phyloP scores from a whole-genome alignment of 805 yeast genomes.

The Candida berthetii region DNA sequence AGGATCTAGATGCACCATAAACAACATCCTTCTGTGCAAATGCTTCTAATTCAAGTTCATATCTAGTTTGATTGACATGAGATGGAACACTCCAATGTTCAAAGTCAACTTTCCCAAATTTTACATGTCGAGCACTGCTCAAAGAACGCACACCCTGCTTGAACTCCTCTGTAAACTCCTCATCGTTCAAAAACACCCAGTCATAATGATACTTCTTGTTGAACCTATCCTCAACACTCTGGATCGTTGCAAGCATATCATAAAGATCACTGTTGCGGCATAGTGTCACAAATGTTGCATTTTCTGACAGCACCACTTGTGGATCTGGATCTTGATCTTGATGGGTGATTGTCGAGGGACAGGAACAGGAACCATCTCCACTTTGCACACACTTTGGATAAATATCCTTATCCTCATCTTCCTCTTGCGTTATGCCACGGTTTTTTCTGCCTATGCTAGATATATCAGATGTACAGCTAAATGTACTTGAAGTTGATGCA shows the following conservation, averaged over 20 bases:
- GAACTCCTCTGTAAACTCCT: slow-evolving; percentile 48
- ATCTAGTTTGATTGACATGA: slow-evolving; percentile 37
- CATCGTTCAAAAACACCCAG: slow-evolving; percentile 69
- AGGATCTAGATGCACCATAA: slow-evolving; percentile 61
- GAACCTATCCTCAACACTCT: slow-evolving; percentile 26
- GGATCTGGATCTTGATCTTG: too few species aligned
- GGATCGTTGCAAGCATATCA: slow-evolving; percentile 45
- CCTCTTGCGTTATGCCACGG: too few species aligned
- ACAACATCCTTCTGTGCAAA: slow-evolving; percentile 35
- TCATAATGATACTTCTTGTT: slow-evolving; percentile 89
- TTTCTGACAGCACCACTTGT: slow-evolving; percentile 9
- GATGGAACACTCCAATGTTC: slow-evolving; percentile 62
- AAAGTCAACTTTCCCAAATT: slow-evolving; percentile 48
- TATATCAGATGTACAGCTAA: too few species aligned
- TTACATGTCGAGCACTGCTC: slow-evolving; percentile 50
- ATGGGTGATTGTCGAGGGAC: too few species aligned
- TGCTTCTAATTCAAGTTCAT: background rate
- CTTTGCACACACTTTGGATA: too few species aligned
- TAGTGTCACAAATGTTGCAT: slow-evolving; percentile 43
- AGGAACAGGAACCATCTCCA: too few species aligned
- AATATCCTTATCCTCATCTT: too few species aligned
- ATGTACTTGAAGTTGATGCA: too few species aligned
- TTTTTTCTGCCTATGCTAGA: too few species aligned
- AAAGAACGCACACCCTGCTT: slow-evolving; percentile 31
- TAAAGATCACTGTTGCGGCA: slow-evolving; percentile 56